Evolutionary conservation across 345 rosid species (phyloP), one percentile per base, ranked within the genome.

Genomic region (Schrenkiella parvula): DNA sequence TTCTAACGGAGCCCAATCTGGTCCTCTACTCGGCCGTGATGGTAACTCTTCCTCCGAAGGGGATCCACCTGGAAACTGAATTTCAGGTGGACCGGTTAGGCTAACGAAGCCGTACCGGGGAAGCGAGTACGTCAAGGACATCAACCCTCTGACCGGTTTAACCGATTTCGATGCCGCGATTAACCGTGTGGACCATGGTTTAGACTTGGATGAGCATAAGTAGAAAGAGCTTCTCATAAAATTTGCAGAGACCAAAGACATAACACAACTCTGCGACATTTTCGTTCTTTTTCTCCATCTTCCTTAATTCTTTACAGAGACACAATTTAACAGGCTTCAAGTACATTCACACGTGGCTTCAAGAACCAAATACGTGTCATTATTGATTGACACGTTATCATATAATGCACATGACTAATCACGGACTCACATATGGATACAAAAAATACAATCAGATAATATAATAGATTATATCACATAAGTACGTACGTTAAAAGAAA

Each of bases 71-170:
- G 70, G 65, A 8, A 69, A 75, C 1, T 73, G 72, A 28, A 73
- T 64, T 28, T 75, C 79, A 4, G 79, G 75, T 54, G 58, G 59
- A 62, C 65, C 74, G 65, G 70, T 68, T 62, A 62, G 74, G 74
- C 3, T 37, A 25, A 68, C 74, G 32, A 53, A 32, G 52, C 23
- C 5, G 28, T 42, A 6, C 21, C 38, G 46, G 8, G 76, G n/a
- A 41, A 42, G 0, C 4, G 47, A 8, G 76, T 42, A 28, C 21
- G 48, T 32, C 47, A 43, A 43, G 4, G 71, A 17, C 13, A 6
- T 11, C 1, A 69, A 11, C 2, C 51, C 34, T 37, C 54, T 44
- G 3, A 54, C 71, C 75, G 54, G 59, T 23, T 55, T 54, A 62
- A 75, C 66, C 37, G 59, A 62, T 1, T 47, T 73, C 1, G 35